These are phyloP conservation scores for Candida khao-thaluensis DNA, from an alignment of 805 yeast species.

Conservation along the genomic window DNA sequence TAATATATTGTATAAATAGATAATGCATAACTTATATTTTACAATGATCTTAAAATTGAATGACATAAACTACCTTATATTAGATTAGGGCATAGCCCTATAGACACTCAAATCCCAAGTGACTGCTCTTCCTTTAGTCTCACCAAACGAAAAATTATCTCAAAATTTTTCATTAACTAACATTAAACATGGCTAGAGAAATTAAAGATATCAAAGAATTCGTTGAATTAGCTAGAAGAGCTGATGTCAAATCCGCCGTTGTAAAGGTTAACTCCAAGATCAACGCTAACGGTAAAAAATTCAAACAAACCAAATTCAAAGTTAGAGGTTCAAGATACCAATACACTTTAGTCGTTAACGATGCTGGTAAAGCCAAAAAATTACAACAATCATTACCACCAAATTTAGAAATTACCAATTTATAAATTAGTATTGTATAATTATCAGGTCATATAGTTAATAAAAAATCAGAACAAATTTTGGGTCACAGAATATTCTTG, in stretches of 20 bases:
- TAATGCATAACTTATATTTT: no score
- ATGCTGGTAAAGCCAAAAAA: conserved; percentile 96
- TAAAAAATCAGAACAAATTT: neutral
- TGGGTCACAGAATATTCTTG: no score
- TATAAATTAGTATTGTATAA: conserved; percentile 29
- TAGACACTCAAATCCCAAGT: no score
- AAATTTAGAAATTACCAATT: conserved; percentile 66
- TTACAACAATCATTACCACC: conserved; percentile 97
- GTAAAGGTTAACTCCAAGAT: conserved; percentile 89
- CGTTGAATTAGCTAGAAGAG: conserved; percentile 94
- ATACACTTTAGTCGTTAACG: conserved; percentile 94
- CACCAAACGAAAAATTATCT: conserved; percentile 1
- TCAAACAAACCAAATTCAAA: conserved; percentile 98
- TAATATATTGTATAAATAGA: no score
- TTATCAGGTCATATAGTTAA: conserved; percentile 11
- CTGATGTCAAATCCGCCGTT: conserved; percentile 90
- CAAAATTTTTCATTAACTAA: conserved; percentile 1
- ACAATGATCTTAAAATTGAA: no score
- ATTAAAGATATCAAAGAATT: conserved; percentile 96
- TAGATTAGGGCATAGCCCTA: no score
- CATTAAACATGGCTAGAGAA: conserved; percentile 43
- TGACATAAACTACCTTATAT: no score
- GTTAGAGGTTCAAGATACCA: conserved; percentile 93
- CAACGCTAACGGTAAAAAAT: conserved; percentile 76
- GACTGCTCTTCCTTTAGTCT: no score